phyloP scores from a whole-genome alignment of 2,329 filamentous ascomycete species.

The Waltergamsia citrina region DNA sequence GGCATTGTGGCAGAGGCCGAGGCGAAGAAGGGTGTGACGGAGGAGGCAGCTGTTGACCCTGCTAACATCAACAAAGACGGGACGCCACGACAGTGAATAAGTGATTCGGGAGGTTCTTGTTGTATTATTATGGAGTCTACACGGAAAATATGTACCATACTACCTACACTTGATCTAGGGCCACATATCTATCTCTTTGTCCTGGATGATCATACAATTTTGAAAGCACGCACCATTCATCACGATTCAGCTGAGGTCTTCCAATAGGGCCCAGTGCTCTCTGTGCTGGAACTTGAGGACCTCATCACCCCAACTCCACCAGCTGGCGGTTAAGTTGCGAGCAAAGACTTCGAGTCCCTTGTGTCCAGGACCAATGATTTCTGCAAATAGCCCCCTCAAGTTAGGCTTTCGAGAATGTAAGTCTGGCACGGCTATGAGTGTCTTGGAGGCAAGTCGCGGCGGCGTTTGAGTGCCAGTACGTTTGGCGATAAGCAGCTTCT shows the following conservation, averaged over 20 bases:
- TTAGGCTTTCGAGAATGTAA: constrained; percentile 73
- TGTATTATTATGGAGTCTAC: too few species aligned
- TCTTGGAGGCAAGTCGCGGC: constrained; percentile 27
- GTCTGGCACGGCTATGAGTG: constrained; percentile 64
- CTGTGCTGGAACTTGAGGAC: constrained; percentile 58
- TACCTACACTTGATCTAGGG: too few species aligned
- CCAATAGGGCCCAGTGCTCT: constrained; percentile 33
- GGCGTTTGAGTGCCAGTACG: constrained; percentile 19
- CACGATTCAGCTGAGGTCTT: too few species aligned
- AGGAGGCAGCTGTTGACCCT: background rate
- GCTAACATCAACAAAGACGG: background rate
- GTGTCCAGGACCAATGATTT: constrained; percentile 40
- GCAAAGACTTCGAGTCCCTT: constrained; percentile 68
- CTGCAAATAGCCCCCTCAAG: constrained; percentile 49
- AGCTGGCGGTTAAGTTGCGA: constrained; percentile 61
- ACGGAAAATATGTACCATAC: too few species aligned
- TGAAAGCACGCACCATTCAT: too few species aligned
- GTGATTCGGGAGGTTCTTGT: too few species aligned
- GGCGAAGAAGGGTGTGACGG: constrained; percentile 5
- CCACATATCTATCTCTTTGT: too few species aligned
- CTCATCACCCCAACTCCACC: constrained; percentile 74
- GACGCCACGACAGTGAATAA: background rate
- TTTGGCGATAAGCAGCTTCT: constrained; percentile 57
- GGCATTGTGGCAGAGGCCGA: constrained; percentile 15
- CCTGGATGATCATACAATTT: too few species aligned